Evolutionary conservation across 306 rosid genomes (phyloP), one percentile per base, ranked within the genome.

Genomic region (Prunus mira): DNA sequence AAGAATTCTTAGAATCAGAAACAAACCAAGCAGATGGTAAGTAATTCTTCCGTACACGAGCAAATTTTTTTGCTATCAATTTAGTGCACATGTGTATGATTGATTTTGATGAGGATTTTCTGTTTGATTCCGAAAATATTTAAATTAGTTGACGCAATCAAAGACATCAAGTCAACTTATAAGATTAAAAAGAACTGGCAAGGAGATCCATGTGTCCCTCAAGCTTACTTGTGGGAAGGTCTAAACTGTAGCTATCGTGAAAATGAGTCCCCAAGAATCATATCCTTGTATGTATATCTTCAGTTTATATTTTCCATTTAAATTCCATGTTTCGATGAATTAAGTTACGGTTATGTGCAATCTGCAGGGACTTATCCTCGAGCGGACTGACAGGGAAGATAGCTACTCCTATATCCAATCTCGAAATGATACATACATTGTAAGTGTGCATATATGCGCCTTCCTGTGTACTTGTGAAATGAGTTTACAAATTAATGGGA

Each of bases 161-260:
- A 72, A 72, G 82, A 20, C 24, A 85, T 91, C 74, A 87, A 87
- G 82, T 74, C 68, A 45, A 65, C 73, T 12, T 91, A 88, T 62
- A 74, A 72, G 43, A 65, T 88, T 75, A 54, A 17, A 13, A 88
- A 64, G 72, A 77, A 82, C 74, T 91, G 93, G 96, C 80, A 84
- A 65, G 91, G 83, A 17, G 91, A 85, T 41, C 89, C 89, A 12
- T 88, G 89, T 32, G 27, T 55, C 78, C 89, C 88, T 3, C 14
- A 11, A 5, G 14, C 17, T 10, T 50, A 30, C 45, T 27, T 76
- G 7, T 88, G 88, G 91, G 78, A 82, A 8, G 83, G 86, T 64
- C 28, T 88, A 5, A 34, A 20, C 12, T 85, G 89, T 58, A 85
- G 54, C 73, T 17, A 50, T 7, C 71, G 18, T 12, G 68, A 19